phyloP scores from a whole-genome alignment of 2,329 filamentous ascomycete genomes.

The Fusarium armeniacum region DNA sequence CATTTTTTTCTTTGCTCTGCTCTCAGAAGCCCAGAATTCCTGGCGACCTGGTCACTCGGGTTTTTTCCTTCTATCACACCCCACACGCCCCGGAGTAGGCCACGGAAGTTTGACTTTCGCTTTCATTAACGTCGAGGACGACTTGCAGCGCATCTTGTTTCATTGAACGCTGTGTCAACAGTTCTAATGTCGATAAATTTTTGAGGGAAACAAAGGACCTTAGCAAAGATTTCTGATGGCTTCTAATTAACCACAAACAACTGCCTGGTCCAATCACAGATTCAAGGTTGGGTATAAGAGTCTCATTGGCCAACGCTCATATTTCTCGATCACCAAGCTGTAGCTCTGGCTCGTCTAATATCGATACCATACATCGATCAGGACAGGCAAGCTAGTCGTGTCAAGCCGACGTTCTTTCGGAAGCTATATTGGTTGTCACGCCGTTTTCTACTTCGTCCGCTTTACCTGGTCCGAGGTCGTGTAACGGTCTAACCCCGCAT shows the following conservation, averaged over 20 bases:
- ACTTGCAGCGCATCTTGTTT: constrained; percentile 17
- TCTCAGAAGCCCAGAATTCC: constrained; percentile 11
- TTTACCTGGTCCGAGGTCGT: constrained; percentile 21
- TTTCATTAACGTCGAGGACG: constrained; percentile 6
- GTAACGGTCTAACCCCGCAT: constrained; percentile 31
- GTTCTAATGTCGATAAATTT: not conserved
- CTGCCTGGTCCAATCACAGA: constrained; percentile 22
- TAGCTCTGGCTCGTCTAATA: constrained; percentile 3
- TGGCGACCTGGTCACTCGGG: constrained; percentile 42
- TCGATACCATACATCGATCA: not conserved
- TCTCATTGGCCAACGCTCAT: constrained; percentile 26
- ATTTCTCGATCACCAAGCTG: constrained; percentile 4
- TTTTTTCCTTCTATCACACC: constrained; percentile 35
- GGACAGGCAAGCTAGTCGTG: not conserved
- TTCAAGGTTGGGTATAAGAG: constrained; percentile 10
- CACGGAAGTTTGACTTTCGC: constrained; percentile 26
- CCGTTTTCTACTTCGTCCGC: constrained; percentile 18
- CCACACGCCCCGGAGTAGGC: constrained; percentile 37
- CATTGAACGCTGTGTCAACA: constrained; percentile 8
- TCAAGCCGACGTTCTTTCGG: not conserved
- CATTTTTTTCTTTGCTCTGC: constrained; percentile 21
- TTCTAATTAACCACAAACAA: not conserved
- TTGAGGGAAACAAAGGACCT: not conserved
- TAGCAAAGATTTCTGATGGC: not conserved
- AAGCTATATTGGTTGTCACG: not conserved